Base-by-base conservation (phyloP, 192 early-diverging fungal genomes). In the Coemansia sp. region DNA sequence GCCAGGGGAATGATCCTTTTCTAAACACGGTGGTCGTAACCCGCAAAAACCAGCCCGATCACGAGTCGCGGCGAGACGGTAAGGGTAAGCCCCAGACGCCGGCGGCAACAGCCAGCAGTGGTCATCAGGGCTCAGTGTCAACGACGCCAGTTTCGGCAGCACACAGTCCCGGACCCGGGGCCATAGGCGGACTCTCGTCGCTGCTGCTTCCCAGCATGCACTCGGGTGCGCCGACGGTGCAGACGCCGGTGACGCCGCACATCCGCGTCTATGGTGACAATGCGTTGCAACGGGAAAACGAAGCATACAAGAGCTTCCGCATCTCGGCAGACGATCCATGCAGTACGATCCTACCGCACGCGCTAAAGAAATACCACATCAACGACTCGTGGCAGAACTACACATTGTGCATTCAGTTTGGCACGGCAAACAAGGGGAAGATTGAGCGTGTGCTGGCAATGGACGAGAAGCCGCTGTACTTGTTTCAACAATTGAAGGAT, bases 281-380 rank as follows among this genome's bases (percentile, higher is more conserved):
- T 8, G 79, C 84, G 6, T 61, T 88, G 14, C 85, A 85, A 63
- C 76, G 86, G 10, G 82, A 88, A 59, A 84, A 74, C 64, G 92
- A 93, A 71, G 80, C 92, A 2, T 94, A 92, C 76, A 94, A 95
- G 76, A 93, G 86, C 58, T 92, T 96, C 64, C 89, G 90, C 51
- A 84, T 96, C 9, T 87, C 89, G 59, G 76, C 88, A 30, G 89
- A 88, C 23, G 94, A 96, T 73, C 87, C 90, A 22, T 92, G 92
- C 73, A 84, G 85, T 24, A 93, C 91, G 59, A 91, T 98, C n/a
- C 79, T 98, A 22, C 88, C 88, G 21, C 88, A 88, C 14, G 90
- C 91, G 3, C 71, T 98, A 57, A 91, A 92, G 69, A 95, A 95
- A 77, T 98, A 95, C 84, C 94, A 95, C 56, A 90, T 98, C 24